Evolutionary conservation across 805 yeast genomes (phyloP), one percentile per base, ranked within the genome.

Genomic region (Candida sonorensis): DNA sequence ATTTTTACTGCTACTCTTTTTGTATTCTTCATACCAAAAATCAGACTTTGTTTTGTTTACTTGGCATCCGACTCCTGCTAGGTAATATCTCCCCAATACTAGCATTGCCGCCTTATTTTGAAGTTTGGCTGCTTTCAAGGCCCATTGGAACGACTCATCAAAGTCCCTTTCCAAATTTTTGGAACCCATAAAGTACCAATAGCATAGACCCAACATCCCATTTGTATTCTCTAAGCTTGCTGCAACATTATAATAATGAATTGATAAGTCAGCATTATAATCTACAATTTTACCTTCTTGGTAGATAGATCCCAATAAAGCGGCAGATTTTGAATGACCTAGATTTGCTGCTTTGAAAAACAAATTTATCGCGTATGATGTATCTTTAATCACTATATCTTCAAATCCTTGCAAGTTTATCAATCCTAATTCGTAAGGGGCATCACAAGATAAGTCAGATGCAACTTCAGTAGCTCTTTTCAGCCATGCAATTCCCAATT

Each of bases 161-260:
- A 80, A 82, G 55, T 88, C 90, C 41, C 73, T 72, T 7, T 77
- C 79, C 46, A 92, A 67, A n/a, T 92, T 88, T 21, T 82, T 88
- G 21, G 84, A 78, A 0, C 98, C 98, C 17, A 86, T 81, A 57
- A 90, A 66, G 54, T 90, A 92, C 97, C 97, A 92, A 2, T 97
- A 96, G 56, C 97, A 88, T 63, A 90, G 66, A 2, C 95, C 88
- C 49, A 90, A 66, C 95, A 90, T 92, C 9, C 95, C 80, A 29
- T 73, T 77, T 1, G 94, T 72, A 55, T 92, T 95, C 6, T 95
- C 96, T 4, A 79, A 79, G 19, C 79, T 55, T 0, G 97, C 96
- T 0, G 95, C 95, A 42, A 82, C 77, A 0, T 95, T 87, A 55
- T 85, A 90, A 54, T 88, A 90, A 55, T 92, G 97, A 27, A 92